Evolutionary conservation across 345 rosid genomes (phyloP).

Genomic region (Populus alba): DNA sequence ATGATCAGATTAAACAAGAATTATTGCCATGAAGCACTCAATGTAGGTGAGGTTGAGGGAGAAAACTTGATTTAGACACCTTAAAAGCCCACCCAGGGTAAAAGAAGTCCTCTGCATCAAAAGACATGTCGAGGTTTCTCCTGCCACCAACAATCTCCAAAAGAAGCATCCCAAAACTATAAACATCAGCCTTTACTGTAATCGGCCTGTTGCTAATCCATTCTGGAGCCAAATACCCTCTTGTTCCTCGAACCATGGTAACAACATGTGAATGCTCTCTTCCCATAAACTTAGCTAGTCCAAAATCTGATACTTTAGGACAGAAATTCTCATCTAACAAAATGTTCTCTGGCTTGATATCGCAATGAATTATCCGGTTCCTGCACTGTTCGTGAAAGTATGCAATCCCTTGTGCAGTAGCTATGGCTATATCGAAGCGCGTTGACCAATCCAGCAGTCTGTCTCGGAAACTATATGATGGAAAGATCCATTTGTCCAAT

Average conservation of each 20-base stretch:
- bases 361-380: constrained; percentile 32
- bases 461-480: constrained; percentile 4
- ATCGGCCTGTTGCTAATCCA: constrained; percentile 35
- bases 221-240: constrained; percentile 34
- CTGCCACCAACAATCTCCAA: constrained; percentile 32
- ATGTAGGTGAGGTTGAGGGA: background rate
- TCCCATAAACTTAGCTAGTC: constrained; percentile 33
- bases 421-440: constrained; percentile 29
- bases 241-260: constrained; percentile 32
- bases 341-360: constrained; percentile 33
- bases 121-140: constrained; percentile 33
- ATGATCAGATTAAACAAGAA: background rate
- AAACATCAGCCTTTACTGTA: constrained; percentile 34
- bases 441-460: constrained; percentile 28
- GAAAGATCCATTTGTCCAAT: constrained; percentile 33
- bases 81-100: constrained; percentile 88
- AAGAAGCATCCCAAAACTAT: constrained; percentile 35
- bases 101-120: constrained; percentile 45
- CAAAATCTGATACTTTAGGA: constrained; percentile 33
- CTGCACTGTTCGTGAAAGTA: constrained; percentile 37
- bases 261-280: constrained; percentile 38
- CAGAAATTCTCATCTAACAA: constrained; percentile 28
- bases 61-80: constrained; percentile 26
- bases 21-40: background rate
- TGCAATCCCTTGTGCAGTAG: constrained; percentile 31